Evolutionary conservation across 2,329 filamentous ascomycete genomes (phyloP).

Genomic region (Mycosphaerella sp.): DNA sequence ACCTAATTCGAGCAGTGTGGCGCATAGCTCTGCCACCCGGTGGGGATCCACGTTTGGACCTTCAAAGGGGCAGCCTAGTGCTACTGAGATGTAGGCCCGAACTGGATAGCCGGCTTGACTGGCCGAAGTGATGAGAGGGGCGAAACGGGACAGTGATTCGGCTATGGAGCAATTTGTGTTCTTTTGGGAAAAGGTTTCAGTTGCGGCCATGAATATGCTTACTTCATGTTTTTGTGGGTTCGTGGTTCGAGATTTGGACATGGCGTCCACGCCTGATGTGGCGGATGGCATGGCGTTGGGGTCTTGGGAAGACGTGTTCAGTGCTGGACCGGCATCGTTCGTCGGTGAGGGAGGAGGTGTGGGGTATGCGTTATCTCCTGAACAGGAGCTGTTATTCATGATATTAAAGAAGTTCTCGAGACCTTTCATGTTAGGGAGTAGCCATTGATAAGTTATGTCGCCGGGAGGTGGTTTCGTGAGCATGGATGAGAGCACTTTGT

Average conservation of each 20-base stretch:
- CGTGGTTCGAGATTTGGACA: conserved; percentile 44
- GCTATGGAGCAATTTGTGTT: conserved; percentile 78
- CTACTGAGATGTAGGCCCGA: conserved; percentile 73
- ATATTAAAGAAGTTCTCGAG: conserved; percentile 55
- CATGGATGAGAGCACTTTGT: conserved; percentile 65
- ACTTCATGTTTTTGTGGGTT: conserved; percentile 52
- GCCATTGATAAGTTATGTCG: conserved; percentile 67
- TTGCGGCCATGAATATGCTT: conserved; percentile 75
- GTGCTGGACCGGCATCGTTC: conserved; percentile 35
- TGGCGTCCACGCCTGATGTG: conserved; percentile 34
- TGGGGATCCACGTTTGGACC: conserved; percentile 55
- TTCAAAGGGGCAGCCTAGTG: conserved; percentile 73
- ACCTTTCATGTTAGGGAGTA: conserved; percentile 71
- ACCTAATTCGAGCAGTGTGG: conserved; percentile 70
- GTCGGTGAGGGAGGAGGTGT: conserved; percentile 37
- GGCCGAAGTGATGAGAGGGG: conserved; percentile 61
- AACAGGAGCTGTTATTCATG: conserved; percentile 41
- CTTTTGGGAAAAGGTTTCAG: conserved; percentile 70
- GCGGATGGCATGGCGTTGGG: conserved; percentile 40
- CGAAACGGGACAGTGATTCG: conserved; percentile 65
- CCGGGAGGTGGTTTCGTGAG: conserved; percentile 53
- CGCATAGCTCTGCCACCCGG: conserved; percentile 56
- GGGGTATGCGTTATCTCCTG: conserved; percentile 44
- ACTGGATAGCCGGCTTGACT: conserved; percentile 62
- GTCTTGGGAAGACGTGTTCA: conserved; percentile 40